Evolutionary conservation across 371 early-diverging fungal species (phyloP), one percentile per base, ranked within the genome.

Genomic region (Rhizomucor miehei): DNA sequence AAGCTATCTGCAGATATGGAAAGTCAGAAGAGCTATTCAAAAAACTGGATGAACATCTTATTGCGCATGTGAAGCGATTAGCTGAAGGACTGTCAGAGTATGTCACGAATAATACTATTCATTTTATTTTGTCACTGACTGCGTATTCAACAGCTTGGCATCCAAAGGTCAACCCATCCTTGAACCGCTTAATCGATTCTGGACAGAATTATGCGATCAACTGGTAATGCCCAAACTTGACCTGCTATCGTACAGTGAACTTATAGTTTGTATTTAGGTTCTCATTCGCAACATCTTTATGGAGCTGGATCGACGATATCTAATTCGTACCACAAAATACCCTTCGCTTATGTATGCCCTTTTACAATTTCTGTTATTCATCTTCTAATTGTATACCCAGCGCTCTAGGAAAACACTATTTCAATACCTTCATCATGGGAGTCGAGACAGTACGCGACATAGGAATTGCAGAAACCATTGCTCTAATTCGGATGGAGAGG

Each of bases 251-350:
- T 14, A n/a, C 9, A 35, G 21, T 56, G 35, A 53, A n/a, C 36
- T 49, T 21, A 48, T 23, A 25, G 17, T 43, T 48, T 9, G 21
- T 12, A n/a, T 51, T n/a, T 58, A 81, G 82, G 72, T 74, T 14
- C 80, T 87, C 67, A 88, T 94, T 35, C 74, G 90, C 23, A 89
- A 85, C 60, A 82, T 97, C 12, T 94, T 95, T 63, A 80, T 94
- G 60, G 93, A 93, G 58, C 73, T 97, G 38, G 97, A 97, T 71
- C 87, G 97, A 44, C 88, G 91, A 3, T 94, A 90, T 65, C 86
- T 91, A 6, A 71, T 94, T 20, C 88, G 90, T 36, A 82, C 84
- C 0, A 67, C 88, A 13, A 76, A 81, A 9, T 65, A 85, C 21
- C 59, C 79, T 38, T 88, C 90, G 3, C 65, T 96, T 24, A 89